Conservation (phyloP, 1,139 yeast species). For the Lodderomyces elongisporus region DNA sequence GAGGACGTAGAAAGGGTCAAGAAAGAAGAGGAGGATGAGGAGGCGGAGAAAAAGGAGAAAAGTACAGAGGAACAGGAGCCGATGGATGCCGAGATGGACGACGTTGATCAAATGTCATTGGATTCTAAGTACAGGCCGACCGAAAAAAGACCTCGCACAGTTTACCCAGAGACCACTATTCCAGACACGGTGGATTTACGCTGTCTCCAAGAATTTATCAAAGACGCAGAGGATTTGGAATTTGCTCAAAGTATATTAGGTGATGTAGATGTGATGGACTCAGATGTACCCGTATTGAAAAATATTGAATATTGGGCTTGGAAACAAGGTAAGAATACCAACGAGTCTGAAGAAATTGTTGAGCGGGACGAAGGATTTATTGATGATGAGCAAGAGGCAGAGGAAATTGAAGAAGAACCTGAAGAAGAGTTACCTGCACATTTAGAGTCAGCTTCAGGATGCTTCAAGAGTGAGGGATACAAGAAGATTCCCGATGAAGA, state of each 20-base stretch:
- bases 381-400: conserved; percentile 3
- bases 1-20: conserved; percentile 3
- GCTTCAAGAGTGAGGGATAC: conserved; percentile 74
- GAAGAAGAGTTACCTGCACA: conserved; percentile 27
- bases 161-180: conserved; percentile 39
- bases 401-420: conserved; percentile 24
- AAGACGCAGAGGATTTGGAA: conserved; percentile 70
- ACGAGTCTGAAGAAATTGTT: neutral
- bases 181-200: conserved; percentile 39
- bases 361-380: neutral
- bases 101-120: too few species aligned
- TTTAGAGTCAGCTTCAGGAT: conserved; percentile 49
- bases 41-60: too few species aligned
- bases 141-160: conserved; percentile 42
- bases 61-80: too few species aligned
- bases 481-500: conserved; percentile 66
- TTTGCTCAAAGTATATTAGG: conserved; percentile 46
- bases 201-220: conserved; percentile 49
- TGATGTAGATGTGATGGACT: conserved; percentile 18
- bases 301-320: conserved; percentile 64
- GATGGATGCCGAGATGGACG: too few species aligned
- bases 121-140: too few species aligned
- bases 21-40: conserved; percentile 9
- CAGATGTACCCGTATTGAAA: too few species aligned
- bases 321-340: conserved; percentile 34